phyloP scores from a whole-genome alignment of 1,139 yeast species.

The Blastobotrys aristatus region DNA sequence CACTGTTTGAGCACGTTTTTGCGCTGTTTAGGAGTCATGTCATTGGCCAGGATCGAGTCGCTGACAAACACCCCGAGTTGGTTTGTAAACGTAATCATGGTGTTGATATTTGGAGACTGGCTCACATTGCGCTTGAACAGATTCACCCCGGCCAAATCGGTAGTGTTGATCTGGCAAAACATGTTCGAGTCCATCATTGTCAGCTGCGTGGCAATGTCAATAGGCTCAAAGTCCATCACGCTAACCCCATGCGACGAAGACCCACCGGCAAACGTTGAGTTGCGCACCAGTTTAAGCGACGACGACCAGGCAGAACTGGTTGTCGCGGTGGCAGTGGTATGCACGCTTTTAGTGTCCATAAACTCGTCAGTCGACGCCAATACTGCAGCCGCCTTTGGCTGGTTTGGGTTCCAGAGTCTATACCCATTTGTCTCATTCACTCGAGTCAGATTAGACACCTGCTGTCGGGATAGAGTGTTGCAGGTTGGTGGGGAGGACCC shows the following conservation, averaged over 20 bases:
- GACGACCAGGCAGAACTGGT: constrained; percentile 19
- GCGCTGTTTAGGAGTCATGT: constrained; percentile 46
- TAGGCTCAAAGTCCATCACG: constrained; percentile 65
- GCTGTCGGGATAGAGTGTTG: constrained; percentile 17
- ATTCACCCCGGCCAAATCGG: constrained; percentile 70
- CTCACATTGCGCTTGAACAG: constrained; percentile 55
- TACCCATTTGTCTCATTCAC: constrained; percentile 21
- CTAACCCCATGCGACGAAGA: constrained; percentile 5
- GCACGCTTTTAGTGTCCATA: constrained; percentile 8
- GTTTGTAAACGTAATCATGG: constrained; percentile 69
- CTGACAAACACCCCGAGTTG: constrained; percentile 76
- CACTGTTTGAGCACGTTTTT: constrained; percentile 65
- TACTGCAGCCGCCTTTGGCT: constrained; percentile 8
- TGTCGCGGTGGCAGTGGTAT: constrained; percentile 11
- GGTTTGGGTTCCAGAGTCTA: constrained; percentile 12
- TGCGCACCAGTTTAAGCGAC: constrained; percentile 20
- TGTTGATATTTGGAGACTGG: constrained; percentile 68
- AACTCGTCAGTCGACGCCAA: background rate
- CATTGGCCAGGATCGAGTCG: constrained; percentile 51
- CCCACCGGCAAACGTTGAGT: constrained; percentile 11
- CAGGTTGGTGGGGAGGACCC: constrained; percentile 5
- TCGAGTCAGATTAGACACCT: constrained; percentile 16
- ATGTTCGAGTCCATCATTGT: constrained; percentile 74
- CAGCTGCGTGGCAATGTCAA: constrained; percentile 80
- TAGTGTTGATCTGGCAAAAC: constrained; percentile 61